Evolutionary conservation across 306 rosid species (phyloP).

Genomic region (Cucumis melo): DNA sequence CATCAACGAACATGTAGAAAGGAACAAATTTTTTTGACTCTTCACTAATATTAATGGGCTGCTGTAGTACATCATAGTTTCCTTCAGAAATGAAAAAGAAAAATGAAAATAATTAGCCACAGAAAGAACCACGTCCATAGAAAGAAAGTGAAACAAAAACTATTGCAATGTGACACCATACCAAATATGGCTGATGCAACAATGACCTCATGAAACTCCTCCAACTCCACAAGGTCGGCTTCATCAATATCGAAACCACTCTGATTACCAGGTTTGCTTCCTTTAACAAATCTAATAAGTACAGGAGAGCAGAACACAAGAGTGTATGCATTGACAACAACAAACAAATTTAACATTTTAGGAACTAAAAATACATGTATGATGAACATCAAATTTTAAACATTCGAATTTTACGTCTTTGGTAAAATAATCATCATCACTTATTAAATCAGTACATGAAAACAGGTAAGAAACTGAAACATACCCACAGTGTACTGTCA

Average conservation of each 20-base stretch:
- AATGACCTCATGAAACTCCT: slow-evolving; percentile 71
- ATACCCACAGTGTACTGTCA: slow-evolving; percentile 90
- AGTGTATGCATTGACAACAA: slow-evolving; percentile 1
- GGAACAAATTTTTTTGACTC: slow-evolving; percentile 54
- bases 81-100: slow-evolving; percentile 35
- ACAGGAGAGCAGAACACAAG: slow-evolving; percentile 15
- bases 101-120: slow-evolving; percentile 6
- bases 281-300: slow-evolving; percentile 71
- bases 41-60: slow-evolving; percentile 66
- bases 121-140: background rate
- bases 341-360: background rate
- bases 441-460: background rate
- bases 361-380: background rate
- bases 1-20: slow-evolving; percentile 85
- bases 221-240: slow-evolving; percentile 71
- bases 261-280: slow-evolving; percentile 66
- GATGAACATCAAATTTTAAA: background rate
- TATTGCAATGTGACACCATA: background rate
- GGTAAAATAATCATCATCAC: background rate
- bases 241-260: slow-evolving; percentile 94
- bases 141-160: background rate
- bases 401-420: background rate
- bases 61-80: slow-evolving; percentile 88
- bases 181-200: slow-evolving; percentile 68
- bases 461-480: slow-evolving; percentile 17